phyloP scores from a whole-genome alignment of 768 basidiomycete genomes.

The Pulveroboletus ravenelii region DNA sequence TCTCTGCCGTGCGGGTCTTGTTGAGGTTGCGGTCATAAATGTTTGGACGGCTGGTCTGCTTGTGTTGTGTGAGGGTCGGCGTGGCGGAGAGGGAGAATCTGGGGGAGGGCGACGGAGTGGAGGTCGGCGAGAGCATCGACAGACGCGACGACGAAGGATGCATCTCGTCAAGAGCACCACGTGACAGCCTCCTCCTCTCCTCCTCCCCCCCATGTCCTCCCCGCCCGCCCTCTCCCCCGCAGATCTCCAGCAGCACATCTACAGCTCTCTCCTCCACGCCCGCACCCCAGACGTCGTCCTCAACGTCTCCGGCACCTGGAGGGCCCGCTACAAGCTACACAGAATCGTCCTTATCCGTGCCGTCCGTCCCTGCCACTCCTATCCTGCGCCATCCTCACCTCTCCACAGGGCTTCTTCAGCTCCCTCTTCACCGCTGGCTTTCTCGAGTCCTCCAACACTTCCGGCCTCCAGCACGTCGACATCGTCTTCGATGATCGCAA shows the following conservation, averaged over 20 bases:
- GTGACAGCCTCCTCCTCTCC: too few species aligned
- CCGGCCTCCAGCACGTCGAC: conserved; percentile 50
- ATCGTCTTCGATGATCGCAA: conserved; percentile 80
- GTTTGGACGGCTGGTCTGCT: conserved; percentile 52
- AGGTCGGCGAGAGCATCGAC: conserved; percentile 59
- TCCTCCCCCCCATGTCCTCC: background rate
- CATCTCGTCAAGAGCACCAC: conserved; percentile 28
- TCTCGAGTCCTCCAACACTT: conserved; percentile 46
- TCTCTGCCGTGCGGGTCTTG: conserved; percentile 81
- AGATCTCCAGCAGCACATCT: conserved; percentile 72
- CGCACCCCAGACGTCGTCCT: conserved; percentile 77
- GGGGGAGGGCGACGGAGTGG: conserved; percentile 41
- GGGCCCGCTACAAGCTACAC: conserved; percentile 74
- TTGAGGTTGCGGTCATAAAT: conserved; percentile 89
- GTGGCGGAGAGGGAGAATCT: conserved; percentile 67
- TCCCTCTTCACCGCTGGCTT: conserved; percentile 83
- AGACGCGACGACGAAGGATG: conserved; percentile 43
- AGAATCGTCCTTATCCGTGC: conserved; percentile 86
- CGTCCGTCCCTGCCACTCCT: conserved; percentile 37
- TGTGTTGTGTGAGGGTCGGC: conserved; percentile 39
- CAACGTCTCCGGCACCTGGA: conserved; percentile 62
- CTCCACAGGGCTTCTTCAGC: conserved; percentile 73
- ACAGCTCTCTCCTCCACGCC: conserved; percentile 64
- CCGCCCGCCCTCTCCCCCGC: conserved; percentile 40
- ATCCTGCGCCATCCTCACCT: background rate